Conservation (phyloP, 2,329 filamentous ascomycete genomes). For the Ophiocordyceps camponoti-floridani region DNA sequence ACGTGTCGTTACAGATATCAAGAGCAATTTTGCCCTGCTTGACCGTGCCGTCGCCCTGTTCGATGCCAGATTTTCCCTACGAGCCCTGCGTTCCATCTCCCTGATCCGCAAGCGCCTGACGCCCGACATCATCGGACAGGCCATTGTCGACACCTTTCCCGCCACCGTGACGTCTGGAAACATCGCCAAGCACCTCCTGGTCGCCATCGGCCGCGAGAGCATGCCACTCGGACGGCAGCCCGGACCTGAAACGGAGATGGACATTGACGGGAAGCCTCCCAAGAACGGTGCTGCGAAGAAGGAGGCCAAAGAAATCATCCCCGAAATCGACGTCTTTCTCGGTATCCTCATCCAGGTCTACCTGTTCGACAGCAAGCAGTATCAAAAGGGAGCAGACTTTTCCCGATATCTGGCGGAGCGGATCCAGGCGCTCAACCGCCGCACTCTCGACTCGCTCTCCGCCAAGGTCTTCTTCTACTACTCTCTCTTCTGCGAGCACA, state of each 20-base stretch:
- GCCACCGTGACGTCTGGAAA: conserved; percentile 39
- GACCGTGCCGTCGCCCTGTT: conserved; percentile 86
- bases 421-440: conserved; percentile 77
- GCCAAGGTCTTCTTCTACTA: conserved; percentile 98
- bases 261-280: conserved; percentile 36
- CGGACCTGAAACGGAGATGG: conserved; percentile 55
- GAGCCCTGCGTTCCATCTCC: conserved; percentile 87
- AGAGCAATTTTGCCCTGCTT: conserved; percentile 79
- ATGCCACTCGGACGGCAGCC: conserved; percentile 40
- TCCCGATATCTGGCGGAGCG: conserved; percentile 69
- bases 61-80: conserved; percentile 85
- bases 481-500: conserved; percentile 84
- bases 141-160: conserved; percentile 66
- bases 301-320: conserved; percentile 57
- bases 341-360: conserved; percentile 76
- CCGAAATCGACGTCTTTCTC: conserved; percentile 78
- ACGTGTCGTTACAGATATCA: conserved; percentile 52
- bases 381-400: conserved; percentile 65
- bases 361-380: conserved; percentile 71
- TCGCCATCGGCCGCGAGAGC: conserved; percentile 49
- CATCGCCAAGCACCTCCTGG: conserved; percentile 51
- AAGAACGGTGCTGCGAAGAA: conserved; percentile 41
- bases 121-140: conserved; percentile 62
- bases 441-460: conserved; percentile 82
- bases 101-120: conserved; percentile 84